These are phyloP conservation scores for Candida gorgasii DNA, from an alignment of 805 yeast genomes.

Conservation along the genomic window DNA sequence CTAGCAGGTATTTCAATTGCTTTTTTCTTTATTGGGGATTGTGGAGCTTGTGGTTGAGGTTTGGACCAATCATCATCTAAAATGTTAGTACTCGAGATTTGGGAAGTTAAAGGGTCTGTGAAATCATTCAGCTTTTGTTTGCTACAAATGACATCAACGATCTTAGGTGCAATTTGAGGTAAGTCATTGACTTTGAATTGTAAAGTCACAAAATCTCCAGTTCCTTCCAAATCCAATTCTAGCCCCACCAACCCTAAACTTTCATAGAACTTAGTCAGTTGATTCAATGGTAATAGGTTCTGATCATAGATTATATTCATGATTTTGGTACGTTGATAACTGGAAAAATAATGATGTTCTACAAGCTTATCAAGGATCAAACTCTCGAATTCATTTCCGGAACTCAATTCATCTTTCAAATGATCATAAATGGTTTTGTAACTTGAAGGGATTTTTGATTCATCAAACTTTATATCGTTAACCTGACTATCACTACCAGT, in stretches of 20 bases:
- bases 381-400: slow-evolving; percentile 31
- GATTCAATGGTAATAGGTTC: slow-evolving; percentile 30
- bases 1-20: slow-evolving; percentile 16
- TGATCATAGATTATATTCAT: slow-evolving; percentile 39
- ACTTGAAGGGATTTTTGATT: slow-evolving; percentile 30
- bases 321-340: slow-evolving; percentile 32
- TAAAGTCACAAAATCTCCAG: slow-evolving; percentile 45
- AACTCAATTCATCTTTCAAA: slow-evolving; percentile 18
- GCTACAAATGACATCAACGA: slow-evolving; percentile 15
- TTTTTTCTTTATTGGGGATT: slow-evolving; percentile 14
- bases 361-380: slow-evolving; percentile 30
- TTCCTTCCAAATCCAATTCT: slow-evolving; percentile 42
- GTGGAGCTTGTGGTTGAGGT: slow-evolving; percentile 14
- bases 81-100: slow-evolving; percentile 21
- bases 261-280: slow-evolving; percentile 32
- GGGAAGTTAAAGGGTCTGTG: slow-evolving; percentile 31
- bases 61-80: slow-evolving; percentile 14
- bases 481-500: neutral
- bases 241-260: slow-evolving; percentile 42
- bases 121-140: slow-evolving; percentile 2
- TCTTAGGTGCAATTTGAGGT: slow-evolving; percentile 32
- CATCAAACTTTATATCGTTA: slow-evolving; percentile 12
- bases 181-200: slow-evolving; percentile 35
- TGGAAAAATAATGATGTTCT: slow-evolving; percentile 24
- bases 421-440: slow-evolving; percentile 24